phyloP scores from a whole-genome alignment of 169 alveolate genomes.

The Theileria annulata region DNA sequence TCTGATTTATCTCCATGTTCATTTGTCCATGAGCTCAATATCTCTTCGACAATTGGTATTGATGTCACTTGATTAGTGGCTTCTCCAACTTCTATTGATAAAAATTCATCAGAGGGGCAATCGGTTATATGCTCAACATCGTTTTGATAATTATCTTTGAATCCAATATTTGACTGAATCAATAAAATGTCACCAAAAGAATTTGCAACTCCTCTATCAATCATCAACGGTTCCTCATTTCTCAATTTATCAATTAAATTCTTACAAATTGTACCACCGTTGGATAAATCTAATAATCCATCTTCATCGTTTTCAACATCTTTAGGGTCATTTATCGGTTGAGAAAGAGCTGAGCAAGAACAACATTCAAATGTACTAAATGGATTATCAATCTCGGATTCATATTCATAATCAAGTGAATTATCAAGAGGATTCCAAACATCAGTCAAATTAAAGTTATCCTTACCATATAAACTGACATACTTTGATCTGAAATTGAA shows the following conservation, averaged over 20 bases:
- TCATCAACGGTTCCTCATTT: neutral
- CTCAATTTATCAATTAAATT: neutral
- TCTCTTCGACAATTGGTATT: constrained; percentile 1
- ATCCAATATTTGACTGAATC: neutral
- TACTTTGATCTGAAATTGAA: constrained; percentile 24
- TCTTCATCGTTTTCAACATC: neutral
- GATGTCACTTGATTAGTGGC: neutral
- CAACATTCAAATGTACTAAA: constrained; percentile 35
- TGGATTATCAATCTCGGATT: constrained; percentile 25
- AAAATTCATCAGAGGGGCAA: neutral
- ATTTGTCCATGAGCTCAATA: constrained; percentile 6
- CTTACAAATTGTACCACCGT: neutral
- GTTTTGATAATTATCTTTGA: neutral
- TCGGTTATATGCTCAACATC: neutral
- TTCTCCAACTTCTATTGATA: neutral
- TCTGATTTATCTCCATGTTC: neutral
- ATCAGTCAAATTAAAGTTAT: constrained; percentile 16
- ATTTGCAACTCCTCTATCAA: constrained; percentile 1
- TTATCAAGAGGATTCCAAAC: constrained; percentile 52
- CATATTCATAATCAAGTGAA: constrained; percentile 57
- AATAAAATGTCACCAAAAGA: neutral
- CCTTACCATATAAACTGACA: constrained; percentile 20
- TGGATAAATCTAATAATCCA: neutral
- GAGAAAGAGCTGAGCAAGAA: constrained; percentile 26
- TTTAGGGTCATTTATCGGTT: neutral